Evolutionary conservation across 2,329 filamentous ascomycete genomes (phyloP).

Genomic region (Verticillium tricorpus): DNA sequence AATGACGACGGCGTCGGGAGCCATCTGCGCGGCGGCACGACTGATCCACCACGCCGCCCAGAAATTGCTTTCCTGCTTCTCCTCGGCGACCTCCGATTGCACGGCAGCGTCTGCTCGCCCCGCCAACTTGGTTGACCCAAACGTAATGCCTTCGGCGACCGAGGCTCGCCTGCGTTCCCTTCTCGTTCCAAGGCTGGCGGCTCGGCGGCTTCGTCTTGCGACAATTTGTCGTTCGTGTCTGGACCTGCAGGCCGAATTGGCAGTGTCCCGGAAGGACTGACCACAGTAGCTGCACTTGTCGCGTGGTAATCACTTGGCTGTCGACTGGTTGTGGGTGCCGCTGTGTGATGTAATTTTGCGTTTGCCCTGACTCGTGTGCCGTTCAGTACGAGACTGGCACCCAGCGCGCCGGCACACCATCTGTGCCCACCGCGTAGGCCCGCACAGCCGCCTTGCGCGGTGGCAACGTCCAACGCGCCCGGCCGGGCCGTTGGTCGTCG

Average conservation of each 20-base stretch:
- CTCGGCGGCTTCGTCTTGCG: neutral
- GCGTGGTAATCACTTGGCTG: neutral
- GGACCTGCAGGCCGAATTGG: neutral
- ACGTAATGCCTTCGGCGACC: neutral
- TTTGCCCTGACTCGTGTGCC: neutral
- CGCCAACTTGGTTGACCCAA: neutral
- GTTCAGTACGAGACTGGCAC: conserved; percentile 28
- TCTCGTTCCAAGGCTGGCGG: neutral
- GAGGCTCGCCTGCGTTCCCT: neutral
- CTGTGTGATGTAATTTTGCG: neutral
- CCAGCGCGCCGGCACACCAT: conserved; percentile 59
- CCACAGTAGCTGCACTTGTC: neutral
- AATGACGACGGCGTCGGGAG: conserved; percentile 11
- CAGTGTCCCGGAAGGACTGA: neutral
- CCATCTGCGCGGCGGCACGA: conserved; percentile 7
- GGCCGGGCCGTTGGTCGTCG: conserved; percentile 60
- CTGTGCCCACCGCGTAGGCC: conserved; percentile 51
- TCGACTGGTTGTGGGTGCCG: neutral
- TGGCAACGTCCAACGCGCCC: conserved; percentile 64
- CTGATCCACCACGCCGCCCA: neutral
- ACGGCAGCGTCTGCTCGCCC: neutral
- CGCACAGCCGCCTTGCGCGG: conserved; percentile 52
- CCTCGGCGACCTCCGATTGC: conserved; percentile 7
- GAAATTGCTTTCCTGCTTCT: conserved; percentile 6
- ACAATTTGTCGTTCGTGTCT: neutral